Evolutionary conservation across 495 filamentous ascomycete species (phyloP).

Genomic region (Podospora conica): DNA sequence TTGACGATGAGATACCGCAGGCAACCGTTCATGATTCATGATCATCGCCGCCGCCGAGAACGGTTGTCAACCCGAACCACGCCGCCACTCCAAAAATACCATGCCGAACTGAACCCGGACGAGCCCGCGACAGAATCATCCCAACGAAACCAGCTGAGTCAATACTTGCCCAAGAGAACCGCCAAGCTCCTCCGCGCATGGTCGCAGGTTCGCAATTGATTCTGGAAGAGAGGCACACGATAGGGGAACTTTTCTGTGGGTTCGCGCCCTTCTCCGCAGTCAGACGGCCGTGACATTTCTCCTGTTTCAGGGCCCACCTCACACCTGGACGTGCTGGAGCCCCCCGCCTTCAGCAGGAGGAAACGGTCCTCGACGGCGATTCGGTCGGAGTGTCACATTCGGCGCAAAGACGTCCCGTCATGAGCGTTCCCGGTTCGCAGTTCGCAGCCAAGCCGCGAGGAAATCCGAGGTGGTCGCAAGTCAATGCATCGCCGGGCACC

Average conservation of each 20-base stretch:
- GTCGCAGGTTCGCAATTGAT: background rate
- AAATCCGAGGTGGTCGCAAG: background rate
- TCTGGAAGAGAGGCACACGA: background rate
- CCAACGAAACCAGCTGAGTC: background rate
- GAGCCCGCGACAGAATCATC: background rate
- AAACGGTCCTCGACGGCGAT: constrained; percentile 1
- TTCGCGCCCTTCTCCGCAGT: background rate
- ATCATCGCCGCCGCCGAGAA: background rate
- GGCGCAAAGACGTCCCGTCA: background rate
- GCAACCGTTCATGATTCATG: background rate
- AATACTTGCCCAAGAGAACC: background rate
- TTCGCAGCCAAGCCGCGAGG: background rate
- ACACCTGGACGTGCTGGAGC: background rate
- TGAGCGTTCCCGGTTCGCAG: constrained; percentile 1
- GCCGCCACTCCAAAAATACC: background rate
- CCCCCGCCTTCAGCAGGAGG: background rate
- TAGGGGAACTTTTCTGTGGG: background rate
- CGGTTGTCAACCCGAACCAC: background rate
- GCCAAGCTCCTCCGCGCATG: background rate
- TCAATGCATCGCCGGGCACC: background rate
- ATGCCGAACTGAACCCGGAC: background rate
- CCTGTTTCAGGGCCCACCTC: constrained; percentile 9
- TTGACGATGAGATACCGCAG: background rate
- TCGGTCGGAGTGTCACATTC: constrained; percentile 6
- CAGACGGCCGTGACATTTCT: constrained; percentile 2